Percentiles rank a stretch among this genome's conserved stretches.
Conservation (phyloP, 202 grass and related monocot species). For the Hordeum pubiflorum region DNA sequence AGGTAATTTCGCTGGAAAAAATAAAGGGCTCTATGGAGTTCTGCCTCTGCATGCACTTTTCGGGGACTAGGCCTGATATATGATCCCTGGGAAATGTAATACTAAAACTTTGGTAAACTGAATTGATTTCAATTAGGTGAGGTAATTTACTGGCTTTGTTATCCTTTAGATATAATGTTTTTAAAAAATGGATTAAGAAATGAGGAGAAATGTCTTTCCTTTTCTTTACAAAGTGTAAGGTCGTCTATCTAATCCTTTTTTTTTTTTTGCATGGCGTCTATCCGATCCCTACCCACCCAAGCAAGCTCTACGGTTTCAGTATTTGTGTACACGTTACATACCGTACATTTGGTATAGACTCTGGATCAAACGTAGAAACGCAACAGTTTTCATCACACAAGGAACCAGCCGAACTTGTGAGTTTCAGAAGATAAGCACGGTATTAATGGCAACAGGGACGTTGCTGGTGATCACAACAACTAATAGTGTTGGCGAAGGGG, state of each 20-base stretch:
- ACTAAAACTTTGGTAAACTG: too few species aligned
- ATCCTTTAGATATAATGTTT: too few species aligned
- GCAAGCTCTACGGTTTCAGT: background rate
- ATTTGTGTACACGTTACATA: background rate
- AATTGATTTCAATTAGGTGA: too few species aligned
- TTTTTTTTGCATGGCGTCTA: background rate
- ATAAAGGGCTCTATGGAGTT: too few species aligned
- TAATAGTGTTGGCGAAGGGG: conserved; percentile 24
- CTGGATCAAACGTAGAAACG: background rate
- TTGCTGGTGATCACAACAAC: conserved; percentile 19
- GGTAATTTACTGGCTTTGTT: too few species aligned
- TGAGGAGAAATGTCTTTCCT: background rate
- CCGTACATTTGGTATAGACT: background rate
- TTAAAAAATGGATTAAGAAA: background rate
- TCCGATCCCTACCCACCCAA: background rate
- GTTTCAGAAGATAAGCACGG: background rate
- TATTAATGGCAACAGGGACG: conserved; percentile 23
- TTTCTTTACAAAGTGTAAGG: background rate
- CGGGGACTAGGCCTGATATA: too few species aligned
- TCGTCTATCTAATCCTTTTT: too few species aligned
- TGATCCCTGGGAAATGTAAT: too few species aligned
- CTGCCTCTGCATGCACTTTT: too few species aligned
- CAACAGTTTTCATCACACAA: background rate
- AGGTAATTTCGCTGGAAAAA: too few species aligned
- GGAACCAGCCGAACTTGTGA: background rate